phyloP scores from a whole-genome alignment of 2,329 filamentous ascomycete species.

The Davidsoniella neocaledoniae region DNA sequence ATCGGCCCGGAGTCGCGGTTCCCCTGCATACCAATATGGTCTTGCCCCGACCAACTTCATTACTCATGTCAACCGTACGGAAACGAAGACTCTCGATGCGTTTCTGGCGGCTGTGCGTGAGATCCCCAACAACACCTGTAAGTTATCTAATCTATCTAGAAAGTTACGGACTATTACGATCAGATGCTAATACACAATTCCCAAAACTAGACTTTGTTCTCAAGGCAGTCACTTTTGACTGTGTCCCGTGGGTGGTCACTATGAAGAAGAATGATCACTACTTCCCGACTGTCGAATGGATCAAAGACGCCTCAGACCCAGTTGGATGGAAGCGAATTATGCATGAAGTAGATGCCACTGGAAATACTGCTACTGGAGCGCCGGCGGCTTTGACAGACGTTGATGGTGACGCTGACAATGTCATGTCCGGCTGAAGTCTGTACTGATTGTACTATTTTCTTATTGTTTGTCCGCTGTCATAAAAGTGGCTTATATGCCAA shows the following conservation, averaged over 20 bases:
- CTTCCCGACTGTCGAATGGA: constrained; percentile 54
- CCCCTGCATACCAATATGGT: constrained; percentile 75
- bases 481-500: no score
- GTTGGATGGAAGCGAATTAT: constrained; percentile 48
- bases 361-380: no score
- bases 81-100: constrained; percentile 63
- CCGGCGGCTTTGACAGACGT: no score
- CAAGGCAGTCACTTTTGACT: constrained; percentile 95
- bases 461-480: no score
- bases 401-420: constrained; percentile 1
- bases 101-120: constrained; percentile 70
- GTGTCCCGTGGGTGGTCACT: constrained; percentile 96
- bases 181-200: constrained; percentile 13
- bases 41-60: constrained; percentile 95
- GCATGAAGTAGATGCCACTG: constrained; percentile 4
- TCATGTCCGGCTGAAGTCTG: not conserved
- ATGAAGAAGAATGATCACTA: constrained; percentile 99
- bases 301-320: constrained; percentile 41
- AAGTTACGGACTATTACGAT: not conserved
- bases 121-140: constrained; percentile 89
- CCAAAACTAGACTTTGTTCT: constrained; percentile 57
- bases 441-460: no score
- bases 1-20: constrained; percentile 67
- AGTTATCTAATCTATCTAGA: constrained; percentile 17
- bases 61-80: constrained; percentile 79